A percentile compares a stretch with the other conserved stretches of the same genome.
Conservation (phyloP, 2,329 filamentous ascomycete species). For the Elsinoe perseae region DNA sequence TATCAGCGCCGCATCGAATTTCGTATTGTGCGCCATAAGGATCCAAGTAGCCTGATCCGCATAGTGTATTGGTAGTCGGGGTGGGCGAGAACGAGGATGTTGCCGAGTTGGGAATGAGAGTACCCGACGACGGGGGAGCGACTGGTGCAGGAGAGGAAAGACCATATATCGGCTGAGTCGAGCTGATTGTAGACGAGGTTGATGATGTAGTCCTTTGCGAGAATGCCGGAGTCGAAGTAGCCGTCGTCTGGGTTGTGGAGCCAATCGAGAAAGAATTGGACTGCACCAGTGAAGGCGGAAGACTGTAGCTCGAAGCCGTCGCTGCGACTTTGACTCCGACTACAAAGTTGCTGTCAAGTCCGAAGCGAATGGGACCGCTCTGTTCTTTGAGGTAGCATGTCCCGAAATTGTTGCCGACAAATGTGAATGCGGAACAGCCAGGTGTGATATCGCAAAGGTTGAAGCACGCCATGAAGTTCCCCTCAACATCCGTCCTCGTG, state of each 20-base stretch:
- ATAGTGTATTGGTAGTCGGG: not conserved
- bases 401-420: constrained; percentile 16
- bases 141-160: no score
- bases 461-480: constrained; percentile 21
- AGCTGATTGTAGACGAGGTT: not conserved
- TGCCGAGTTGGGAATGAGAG: not conserved
- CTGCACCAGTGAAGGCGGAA: constrained; percentile 11
- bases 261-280: constrained; percentile 10
- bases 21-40: constrained; percentile 12
- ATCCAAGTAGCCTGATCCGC: constrained; percentile 11
- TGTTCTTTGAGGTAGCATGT: constrained; percentile 19
- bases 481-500: not conserved
- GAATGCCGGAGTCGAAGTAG: constrained; percentile 16
- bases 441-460: constrained; percentile 19
- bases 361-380: not conserved
- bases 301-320: constrained; percentile 14
- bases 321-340: constrained; percentile 13
- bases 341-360: constrained; percentile 15
- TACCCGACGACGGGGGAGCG: no score
- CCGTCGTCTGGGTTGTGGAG: constrained; percentile 14
- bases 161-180: not conserved
- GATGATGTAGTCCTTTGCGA: constrained; percentile 9
- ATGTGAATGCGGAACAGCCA: constrained; percentile 18
- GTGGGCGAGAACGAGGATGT: not conserved
- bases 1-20: constrained; percentile 1